These are phyloP conservation scores for Stemphylium vesicarium DNA, from an alignment of 2,329 filamentous ascomycete genomes.

Conservation along the genomic window DNA sequence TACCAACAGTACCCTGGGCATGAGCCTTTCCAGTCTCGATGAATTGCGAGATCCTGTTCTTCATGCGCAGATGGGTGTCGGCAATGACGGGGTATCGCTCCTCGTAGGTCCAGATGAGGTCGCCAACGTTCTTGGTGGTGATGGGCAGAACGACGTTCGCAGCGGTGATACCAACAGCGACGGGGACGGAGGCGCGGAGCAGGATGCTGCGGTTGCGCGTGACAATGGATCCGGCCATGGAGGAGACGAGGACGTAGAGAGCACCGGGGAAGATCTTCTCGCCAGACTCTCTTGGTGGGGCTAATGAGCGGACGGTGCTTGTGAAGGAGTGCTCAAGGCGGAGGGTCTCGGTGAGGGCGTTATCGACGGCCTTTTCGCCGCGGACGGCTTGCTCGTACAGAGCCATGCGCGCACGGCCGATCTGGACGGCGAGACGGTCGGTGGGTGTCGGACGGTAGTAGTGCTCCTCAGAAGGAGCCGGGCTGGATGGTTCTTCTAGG, in stretches of 20 bases:
- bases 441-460: slow-evolving; percentile 73
- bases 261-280: slow-evolving; percentile 89
- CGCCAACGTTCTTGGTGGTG: slow-evolving; percentile 86
- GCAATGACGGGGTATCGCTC: slow-evolving; percentile 82
- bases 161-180: slow-evolving; percentile 80
- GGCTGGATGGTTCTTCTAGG: slow-evolving; percentile 32
- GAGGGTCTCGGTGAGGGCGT: slow-evolving; percentile 79
- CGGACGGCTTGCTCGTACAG: slow-evolving; percentile 76
- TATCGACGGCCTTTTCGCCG: slow-evolving; percentile 84
- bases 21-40: slow-evolving; percentile 78
- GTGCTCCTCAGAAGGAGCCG: slow-evolving; percentile 37
- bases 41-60: slow-evolving; percentile 71
- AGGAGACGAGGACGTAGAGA: slow-evolving; percentile 90
- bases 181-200: slow-evolving; percentile 76
- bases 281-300: slow-evolving; percentile 81
- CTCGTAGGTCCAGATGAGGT: slow-evolving; percentile 92
- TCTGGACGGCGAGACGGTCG: slow-evolving; percentile 83
- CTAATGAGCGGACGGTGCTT: slow-evolving; percentile 84
- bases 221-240: slow-evolving; percentile 94
- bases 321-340: slow-evolving; percentile 89
- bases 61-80: slow-evolving; percentile 76
- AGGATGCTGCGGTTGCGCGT: slow-evolving; percentile 86
- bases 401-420: slow-evolving; percentile 79
- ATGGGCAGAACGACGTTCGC: slow-evolving; percentile 86
- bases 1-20: slow-evolving; percentile 70